A percentile compares a stretch with the other conserved stretches of the same genome.
Conservation (phyloP, 2,329 filamentous ascomycete species). For the Colletotrichum brevisporum region DNA sequence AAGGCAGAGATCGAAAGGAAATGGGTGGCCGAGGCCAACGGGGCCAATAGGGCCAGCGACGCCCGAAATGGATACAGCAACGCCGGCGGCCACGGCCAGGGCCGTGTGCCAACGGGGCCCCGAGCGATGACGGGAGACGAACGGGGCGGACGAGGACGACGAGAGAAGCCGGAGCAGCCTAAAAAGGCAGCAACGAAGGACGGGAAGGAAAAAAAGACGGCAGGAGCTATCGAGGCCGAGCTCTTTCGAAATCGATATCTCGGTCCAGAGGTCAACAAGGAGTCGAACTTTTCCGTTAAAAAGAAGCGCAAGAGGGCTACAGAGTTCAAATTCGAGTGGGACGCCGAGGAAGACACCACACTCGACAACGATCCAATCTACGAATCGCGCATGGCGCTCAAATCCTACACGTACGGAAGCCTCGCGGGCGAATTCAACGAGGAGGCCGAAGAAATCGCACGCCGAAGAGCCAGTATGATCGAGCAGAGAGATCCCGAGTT, state of each 20-base stretch:
- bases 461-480: conserved; percentile 76
- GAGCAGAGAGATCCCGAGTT: conserved; percentile 82
- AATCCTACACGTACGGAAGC: conserved; percentile 59
- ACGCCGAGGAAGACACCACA: conserved; percentile 92
- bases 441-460: conserved; percentile 67
- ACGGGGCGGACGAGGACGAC: conserved; percentile 54
- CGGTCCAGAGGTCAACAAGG: conserved; percentile 87
- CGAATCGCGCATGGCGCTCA: conserved; percentile 42
- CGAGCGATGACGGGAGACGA: conserved; percentile 45
- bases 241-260: conserved; percentile 88
- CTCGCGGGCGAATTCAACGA: conserved; percentile 67
- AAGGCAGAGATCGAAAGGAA: conserved; percentile 74
- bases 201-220: conserved; percentile 55
- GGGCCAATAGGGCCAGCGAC: conserved; percentile 45
- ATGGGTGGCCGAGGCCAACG: conserved; percentile 50
- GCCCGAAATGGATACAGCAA: conserved; percentile 46
- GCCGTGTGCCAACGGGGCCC: conserved; percentile 33
- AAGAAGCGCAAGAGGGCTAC: conserved; percentile 95
- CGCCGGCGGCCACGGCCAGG: conserved; percentile 63
- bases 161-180: conserved; percentile 59
- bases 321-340: conserved; percentile 99
- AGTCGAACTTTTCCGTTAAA: conserved; percentile 90
- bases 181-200: conserved; percentile 62
- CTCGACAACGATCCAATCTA: conserved; percentile 87
- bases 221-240: conserved; percentile 78